Base-by-base conservation (phyloP, 306 rosid genomes). In the Urtica urens region DNA sequence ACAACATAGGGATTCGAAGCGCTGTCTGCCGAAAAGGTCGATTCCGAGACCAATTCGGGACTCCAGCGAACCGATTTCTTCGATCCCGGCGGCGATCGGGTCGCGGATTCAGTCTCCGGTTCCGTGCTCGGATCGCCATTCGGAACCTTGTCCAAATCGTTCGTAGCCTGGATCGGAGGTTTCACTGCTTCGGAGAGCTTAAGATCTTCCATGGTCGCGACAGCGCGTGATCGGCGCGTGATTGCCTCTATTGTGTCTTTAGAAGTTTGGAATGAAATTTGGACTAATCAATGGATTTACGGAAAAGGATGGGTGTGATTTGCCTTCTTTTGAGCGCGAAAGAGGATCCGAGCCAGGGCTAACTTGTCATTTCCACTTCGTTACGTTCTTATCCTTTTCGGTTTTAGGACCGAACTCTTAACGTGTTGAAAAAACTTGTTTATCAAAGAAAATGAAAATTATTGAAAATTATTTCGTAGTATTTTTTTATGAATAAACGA, bases 1-100 rank as follows among this genome's bases (percentile, higher is more conserved):
- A 54, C 55, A 28, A 42, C 44, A 16, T 55, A 51, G 3, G 68
- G 30, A 38, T 63, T 68, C 10, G 76, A 63, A 58, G 61, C 82
- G 9, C 33, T 55, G 21, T 81, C 64, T 10, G 78, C 66, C 31
- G 20, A 23, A n/a, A 18, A 59, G 27, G 75, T 62, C 1, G 95
- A 66, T 63, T 85, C 92, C 2, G 77, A 59, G 29, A 85, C 85
- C 74, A 85, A 51, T 16, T 85, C 83, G 45, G 94, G 82, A 65
- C 75, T 77, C 99, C 99, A 85, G 33, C 46, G 87, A 20, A 81
- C 95, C 7, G 94, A 81, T 52, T 85, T 90, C 77, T 72, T 81
- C 3, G 55, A 4, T 30, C 58, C 77, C n/a, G 75, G 59, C 3
- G 72, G 26, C 18, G 30, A 9, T 19, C 46, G 69, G 12, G 25